Percentiles rank a stretch among this genome's conserved stretches.
Conservation (phyloP, 176 grass and related monocot species). For the Musa troglodytarum region DNA sequence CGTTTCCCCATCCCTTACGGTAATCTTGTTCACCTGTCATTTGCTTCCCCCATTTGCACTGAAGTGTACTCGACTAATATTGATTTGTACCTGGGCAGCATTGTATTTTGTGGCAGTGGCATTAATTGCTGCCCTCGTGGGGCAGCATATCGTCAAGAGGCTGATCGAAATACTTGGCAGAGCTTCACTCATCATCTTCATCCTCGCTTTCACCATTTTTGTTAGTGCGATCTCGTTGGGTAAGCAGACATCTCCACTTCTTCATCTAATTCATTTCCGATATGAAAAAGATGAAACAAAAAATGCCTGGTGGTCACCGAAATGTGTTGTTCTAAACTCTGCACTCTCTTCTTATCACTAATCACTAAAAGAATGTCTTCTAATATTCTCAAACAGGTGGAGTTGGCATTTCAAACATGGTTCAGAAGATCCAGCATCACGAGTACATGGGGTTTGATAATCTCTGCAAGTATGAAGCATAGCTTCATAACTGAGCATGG, state of each 20-base stretch:
- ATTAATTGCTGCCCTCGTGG: constrained; percentile 52
- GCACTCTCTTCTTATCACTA: not conserved
- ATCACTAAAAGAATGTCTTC: not conserved
- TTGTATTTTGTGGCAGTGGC: constrained; percentile 43
- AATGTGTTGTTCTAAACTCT: not conserved
- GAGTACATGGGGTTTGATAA: constrained; percentile 91
- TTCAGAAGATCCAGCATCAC: constrained; percentile 46
- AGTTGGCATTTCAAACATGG: constrained; percentile 78
- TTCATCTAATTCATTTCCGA: not conserved
- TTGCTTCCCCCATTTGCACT: too few relatives aligned
- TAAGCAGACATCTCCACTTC: constrained; percentile 12
- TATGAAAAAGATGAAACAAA: not conserved
- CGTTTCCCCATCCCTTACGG: constrained; percentile 83
- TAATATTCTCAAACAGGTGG: constrained; percentile 38
- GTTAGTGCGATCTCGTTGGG: constrained; percentile 72
- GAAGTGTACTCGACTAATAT: not conserved
- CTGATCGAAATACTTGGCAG: constrained; percentile 69
- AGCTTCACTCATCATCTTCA: constrained; percentile 90
- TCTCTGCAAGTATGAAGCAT: constrained; percentile 58
- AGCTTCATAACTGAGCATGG: not conserved
- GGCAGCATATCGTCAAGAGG: constrained; percentile 60
- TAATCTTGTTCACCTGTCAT: constrained; percentile 1
- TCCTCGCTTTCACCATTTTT: constrained; percentile 75
- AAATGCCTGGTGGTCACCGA: not conserved
- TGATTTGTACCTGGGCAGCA: constrained; percentile 21